Conservation (phyloP, 306 rosid species). For the Arachis hypogaea region DNA sequence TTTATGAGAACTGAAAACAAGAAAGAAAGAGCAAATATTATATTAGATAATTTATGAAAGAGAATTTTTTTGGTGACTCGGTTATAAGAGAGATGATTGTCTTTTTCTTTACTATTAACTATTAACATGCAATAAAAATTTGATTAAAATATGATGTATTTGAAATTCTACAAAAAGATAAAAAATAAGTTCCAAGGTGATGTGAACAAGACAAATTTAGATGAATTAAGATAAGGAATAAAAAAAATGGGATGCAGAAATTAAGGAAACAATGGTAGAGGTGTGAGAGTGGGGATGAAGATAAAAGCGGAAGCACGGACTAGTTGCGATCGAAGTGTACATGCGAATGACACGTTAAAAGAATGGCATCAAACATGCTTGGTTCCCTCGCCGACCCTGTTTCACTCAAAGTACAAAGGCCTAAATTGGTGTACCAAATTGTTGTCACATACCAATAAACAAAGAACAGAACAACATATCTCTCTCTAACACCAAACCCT, state of each 20-base stretch:
- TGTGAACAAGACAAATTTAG: too few relatives aligned
- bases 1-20: too few relatives aligned
- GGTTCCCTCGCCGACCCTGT: neutral
- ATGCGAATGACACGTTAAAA: constrained; percentile 31
- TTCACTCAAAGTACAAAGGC: neutral
- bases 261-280: constrained; percentile 25
- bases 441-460: constrained; percentile 32
- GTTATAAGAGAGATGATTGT: too few relatives aligned
- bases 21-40: too few relatives aligned
- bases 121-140: too few relatives aligned
- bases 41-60: too few relatives aligned
- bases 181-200: too few relatives aligned
- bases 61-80: too few relatives aligned
- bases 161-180: too few relatives aligned
- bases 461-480: constrained; percentile 31
- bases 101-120: too few relatives aligned
- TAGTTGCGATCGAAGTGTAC: neutral
- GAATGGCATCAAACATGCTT: constrained; percentile 19
- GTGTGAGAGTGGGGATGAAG: neutral
- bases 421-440: neutral
- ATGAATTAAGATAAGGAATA: neutral
- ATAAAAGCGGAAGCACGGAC: constrained; percentile 3
- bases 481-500: neutral
- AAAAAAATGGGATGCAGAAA: neutral
- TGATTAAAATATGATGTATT: too few relatives aligned